These are phyloP conservation scores for Macrolepiota albuminosa DNA, from an alignment of 768 basidiomycete genomes.

Conservation along the genomic window DNA sequence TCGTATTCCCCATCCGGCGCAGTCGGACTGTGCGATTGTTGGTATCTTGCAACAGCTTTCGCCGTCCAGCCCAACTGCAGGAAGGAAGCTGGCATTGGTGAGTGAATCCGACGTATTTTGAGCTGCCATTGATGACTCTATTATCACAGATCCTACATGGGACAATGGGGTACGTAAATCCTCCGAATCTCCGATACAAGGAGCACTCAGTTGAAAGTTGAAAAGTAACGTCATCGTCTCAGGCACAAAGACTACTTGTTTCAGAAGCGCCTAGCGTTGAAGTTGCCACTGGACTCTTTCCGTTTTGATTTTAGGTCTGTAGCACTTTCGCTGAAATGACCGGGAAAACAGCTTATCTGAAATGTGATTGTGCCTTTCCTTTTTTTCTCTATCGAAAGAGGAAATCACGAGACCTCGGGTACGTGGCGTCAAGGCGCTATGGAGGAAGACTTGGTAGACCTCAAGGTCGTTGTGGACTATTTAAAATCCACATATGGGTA, in stretches of 20 bases:
- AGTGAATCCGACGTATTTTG: conserved; percentile 6
- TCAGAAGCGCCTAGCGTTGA: conserved; percentile 63
- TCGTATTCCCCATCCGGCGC: conserved; percentile 44
- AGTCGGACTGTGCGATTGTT: conserved; percentile 39
- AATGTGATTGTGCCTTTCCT: neutral
- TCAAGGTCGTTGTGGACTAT: conserved; percentile 59
- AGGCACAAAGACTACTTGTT: conserved; percentile 87
- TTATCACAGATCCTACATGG: conserved; percentile 68
- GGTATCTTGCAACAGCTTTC: conserved; percentile 62
- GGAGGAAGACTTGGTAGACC: conserved; percentile 58
- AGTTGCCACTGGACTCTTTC: conserved; percentile 73
- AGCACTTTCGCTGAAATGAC: neutral
- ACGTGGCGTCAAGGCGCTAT: conserved; percentile 58
- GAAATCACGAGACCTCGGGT: conserved; percentile 74
- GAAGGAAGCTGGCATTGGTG: conserved; percentile 63
- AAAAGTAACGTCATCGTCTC: conserved; percentile 20
- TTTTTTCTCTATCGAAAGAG: conserved; percentile 35
- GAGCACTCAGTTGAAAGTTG: conserved; percentile 13
- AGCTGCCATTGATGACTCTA: conserved; percentile 11
- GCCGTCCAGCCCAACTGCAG: conserved; percentile 44
- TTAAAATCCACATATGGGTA: conserved; percentile 61
- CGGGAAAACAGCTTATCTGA: conserved; percentile 2
- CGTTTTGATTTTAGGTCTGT: conserved; percentile 82
- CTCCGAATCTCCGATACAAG: conserved; percentile 20
- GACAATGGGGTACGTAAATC: conserved; percentile 59